Percentiles rank a stretch among this genome's conserved stretches.
phyloP scores from a whole-genome alignment of 139 green algal species.

The Chlorella sp. region DNA sequence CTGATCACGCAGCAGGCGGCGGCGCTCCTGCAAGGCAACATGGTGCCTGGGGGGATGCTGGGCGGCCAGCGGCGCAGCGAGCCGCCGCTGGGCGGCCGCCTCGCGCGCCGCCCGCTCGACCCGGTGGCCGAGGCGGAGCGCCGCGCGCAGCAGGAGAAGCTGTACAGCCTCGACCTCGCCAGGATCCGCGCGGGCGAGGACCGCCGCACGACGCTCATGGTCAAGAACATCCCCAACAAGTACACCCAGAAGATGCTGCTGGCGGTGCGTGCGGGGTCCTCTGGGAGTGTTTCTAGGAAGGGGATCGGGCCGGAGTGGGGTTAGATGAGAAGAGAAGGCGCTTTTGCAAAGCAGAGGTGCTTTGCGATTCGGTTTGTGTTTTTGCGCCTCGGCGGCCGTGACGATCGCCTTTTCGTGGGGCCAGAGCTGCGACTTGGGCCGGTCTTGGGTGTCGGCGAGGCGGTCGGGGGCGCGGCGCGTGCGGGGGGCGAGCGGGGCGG shows the following conservation, averaged over 20 bases:
- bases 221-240: conserved; percentile 99
- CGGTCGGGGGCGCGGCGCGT: too few relatives aligned
- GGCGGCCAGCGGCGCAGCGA: conserved; percentile 20
- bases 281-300: too few relatives aligned
- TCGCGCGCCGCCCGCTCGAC: conserved; percentile 71
- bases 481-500: too few relatives aligned
- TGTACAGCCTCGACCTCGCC: conserved; percentile 87
- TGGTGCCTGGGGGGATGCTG: conserved; percentile 37
- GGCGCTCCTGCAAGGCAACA: conserved; percentile 24
- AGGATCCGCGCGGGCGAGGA: conserved; percentile 70
- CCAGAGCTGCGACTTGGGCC: too few relatives aligned
- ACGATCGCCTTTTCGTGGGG: too few relatives aligned
- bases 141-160: conserved; percentile 74
- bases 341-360: too few relatives aligned
- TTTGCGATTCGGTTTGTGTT: too few relatives aligned
- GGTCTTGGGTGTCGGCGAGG: too few relatives aligned
- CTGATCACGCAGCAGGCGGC: conserved; percentile 40
- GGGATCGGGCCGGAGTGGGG: too few relatives aligned
- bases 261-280: conserved; percentile 50
- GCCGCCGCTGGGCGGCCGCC: conserved; percentile 59
- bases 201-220: conserved; percentile 96
- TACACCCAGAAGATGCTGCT: conserved; percentile 99
- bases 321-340: too few relatives aligned
- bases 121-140: conserved; percentile 77
- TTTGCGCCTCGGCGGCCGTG: too few relatives aligned